Conservation (phyloP, 1,139 yeast species). For the Pichia sp. region DNA sequence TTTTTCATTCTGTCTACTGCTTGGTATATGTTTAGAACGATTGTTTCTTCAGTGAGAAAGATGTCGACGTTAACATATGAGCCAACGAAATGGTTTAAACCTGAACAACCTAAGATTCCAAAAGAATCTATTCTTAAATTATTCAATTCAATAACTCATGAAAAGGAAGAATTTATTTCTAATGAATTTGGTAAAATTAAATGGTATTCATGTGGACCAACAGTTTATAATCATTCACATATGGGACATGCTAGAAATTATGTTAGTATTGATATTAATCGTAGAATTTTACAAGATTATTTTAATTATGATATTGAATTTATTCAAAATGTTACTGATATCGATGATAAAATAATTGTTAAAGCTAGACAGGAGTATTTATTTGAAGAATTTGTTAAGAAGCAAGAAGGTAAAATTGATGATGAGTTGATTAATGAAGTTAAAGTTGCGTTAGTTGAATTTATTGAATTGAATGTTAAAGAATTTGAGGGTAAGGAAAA, state of each 20-base stretch:
- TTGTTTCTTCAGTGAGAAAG: neutral
- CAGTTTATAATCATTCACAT: constrained; percentile 94
- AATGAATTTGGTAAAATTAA: constrained; percentile 54
- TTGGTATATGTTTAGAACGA: neutral
- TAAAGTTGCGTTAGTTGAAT: constrained; percentile 39
- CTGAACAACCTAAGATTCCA: constrained; percentile 15
- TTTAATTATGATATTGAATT: constrained; percentile 82
- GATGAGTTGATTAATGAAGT: constrained; percentile 36
- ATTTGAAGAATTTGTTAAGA: constrained; percentile 49
- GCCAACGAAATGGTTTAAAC: constrained; percentile 25
- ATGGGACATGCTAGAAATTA: constrained; percentile 99
- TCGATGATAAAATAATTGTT: constrained; percentile 91
- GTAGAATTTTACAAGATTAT: constrained; percentile 81
- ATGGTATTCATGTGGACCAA: constrained; percentile 99
- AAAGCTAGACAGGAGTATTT: constrained; percentile 88
- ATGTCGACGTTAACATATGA: constrained; percentile 5
- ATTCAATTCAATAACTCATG: constrained; percentile 78
- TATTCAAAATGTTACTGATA: constrained; percentile 95
- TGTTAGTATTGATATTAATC: constrained; percentile 86
- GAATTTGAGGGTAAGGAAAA: constrained; percentile 30
- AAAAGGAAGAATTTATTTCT: constrained; percentile 72
- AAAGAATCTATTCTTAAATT: constrained; percentile 32
- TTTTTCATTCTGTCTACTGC: no score
- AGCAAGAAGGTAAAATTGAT: constrained; percentile 30
- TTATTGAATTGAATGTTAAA: constrained; percentile 52